phyloP scores from a whole-genome alignment of 148 eudicot genomes.

The Fagopyrum tataricum region DNA sequence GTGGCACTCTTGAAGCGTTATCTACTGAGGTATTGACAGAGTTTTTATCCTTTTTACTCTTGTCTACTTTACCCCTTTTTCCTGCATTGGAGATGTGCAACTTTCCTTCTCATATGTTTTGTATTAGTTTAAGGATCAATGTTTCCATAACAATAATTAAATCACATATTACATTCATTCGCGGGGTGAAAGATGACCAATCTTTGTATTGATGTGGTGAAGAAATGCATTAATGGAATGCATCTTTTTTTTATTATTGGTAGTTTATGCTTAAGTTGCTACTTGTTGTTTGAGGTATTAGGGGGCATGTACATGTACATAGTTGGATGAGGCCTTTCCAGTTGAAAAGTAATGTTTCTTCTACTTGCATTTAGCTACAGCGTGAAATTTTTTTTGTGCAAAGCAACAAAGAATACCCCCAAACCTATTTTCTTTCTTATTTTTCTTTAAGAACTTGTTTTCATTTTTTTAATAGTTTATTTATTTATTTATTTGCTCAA shows the following conservation, averaged over 20 bases:
- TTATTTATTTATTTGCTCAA: no score
- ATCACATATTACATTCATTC: background rate
- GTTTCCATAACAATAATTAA: background rate
- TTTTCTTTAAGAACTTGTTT: background rate
- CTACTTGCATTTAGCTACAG: background rate
- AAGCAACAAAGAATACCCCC: no score
- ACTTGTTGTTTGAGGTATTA: background rate
- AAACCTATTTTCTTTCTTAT: no score
- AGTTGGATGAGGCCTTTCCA: background rate
- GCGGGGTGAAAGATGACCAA: background rate
- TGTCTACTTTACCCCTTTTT: background rate
- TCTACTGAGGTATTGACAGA: constrained; percentile 56
- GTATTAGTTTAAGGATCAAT: background rate
- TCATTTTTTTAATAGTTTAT: no score
- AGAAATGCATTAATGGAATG: no score
- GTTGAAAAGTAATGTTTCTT: no score
- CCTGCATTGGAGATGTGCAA: background rate
- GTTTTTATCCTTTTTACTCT: background rate
- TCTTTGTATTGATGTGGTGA: background rate
- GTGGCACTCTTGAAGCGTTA: constrained; percentile 83
- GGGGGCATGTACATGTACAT: background rate
- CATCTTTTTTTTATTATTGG: background rate
- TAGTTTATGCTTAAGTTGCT: background rate
- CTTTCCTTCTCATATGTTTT: background rate
- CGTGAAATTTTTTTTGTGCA: no score